These are phyloP conservation scores for Fraxinus platypoda DNA, from an alignment of 305 asterid genomes.

Conservation along the genomic window DNA sequence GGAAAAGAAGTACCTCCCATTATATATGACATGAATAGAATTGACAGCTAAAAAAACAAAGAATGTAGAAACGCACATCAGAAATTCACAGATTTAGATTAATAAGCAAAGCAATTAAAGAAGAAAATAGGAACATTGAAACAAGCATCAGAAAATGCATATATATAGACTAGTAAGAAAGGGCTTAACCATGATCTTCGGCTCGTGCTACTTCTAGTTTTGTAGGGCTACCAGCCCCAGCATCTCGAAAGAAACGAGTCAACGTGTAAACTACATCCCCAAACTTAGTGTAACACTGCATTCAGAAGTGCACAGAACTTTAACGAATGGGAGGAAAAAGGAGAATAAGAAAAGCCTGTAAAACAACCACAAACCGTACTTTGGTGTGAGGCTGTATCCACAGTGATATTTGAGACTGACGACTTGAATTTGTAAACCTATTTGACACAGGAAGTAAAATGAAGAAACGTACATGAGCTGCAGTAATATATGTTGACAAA, in stretches of 20 bases:
- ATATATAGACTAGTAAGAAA: conserved; percentile 12
- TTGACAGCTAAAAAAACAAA: conserved; percentile 6
- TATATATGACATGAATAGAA: conserved; percentile 13
- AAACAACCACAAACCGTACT: conserved; percentile 52
- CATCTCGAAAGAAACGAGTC: conserved; percentile 89
- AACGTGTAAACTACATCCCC: conserved; percentile 87
- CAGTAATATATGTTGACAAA: neutral
- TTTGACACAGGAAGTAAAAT: conserved; percentile 20
- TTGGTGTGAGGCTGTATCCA: conserved; percentile 93
- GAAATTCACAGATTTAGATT: conserved; percentile 14
- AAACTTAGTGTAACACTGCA: conserved; percentile 85
- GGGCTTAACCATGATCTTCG: conserved; percentile 46
- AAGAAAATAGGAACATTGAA: neutral
- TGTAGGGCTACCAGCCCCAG: conserved; percentile 46
- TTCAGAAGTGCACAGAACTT: conserved; percentile 18
- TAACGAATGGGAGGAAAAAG: conserved; percentile 14
- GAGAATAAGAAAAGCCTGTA: conserved; percentile 14
- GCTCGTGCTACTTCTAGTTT: conserved; percentile 48
- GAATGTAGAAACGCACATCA: conserved; percentile 17
- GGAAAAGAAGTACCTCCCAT: conserved; percentile 11
- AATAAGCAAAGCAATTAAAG: conserved; percentile 3
- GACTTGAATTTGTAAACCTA: conserved; percentile 70
- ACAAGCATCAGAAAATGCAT: conserved; percentile 20
- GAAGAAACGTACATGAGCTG: neutral
- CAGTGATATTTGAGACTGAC: conserved; percentile 77